A percentile compares a stretch with the other conserved stretches of the same genome.
phyloP scores from a whole-genome alignment of 2,329 filamentous ascomycete species.

The Cladosporium sp. region DNA sequence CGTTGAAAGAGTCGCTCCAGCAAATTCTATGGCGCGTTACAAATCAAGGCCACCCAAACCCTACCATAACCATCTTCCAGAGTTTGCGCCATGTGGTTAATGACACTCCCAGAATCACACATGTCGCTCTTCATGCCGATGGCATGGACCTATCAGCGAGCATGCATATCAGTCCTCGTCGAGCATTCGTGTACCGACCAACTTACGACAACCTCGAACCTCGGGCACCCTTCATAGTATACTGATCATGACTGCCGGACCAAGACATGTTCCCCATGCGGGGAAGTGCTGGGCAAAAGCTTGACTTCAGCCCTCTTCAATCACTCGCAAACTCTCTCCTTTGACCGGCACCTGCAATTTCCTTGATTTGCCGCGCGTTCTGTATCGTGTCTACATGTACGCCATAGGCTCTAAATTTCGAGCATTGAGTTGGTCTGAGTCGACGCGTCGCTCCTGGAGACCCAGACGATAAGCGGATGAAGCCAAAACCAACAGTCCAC shows the following conservation, averaged over 20 bases:
- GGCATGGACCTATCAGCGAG: background rate
- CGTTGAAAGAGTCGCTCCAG: background rate
- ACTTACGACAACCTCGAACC: background rate
- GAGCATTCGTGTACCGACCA: background rate
- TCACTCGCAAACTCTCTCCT: background rate
- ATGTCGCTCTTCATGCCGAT: background rate
- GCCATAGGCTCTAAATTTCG: background rate
- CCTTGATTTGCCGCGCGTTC: background rate
- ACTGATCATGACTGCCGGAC: background rate
- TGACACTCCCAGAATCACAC: background rate
- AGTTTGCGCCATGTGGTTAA: background rate
- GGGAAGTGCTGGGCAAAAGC: background rate
- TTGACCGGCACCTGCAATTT: background rate
- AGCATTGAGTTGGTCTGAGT: background rate
- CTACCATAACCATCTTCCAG: background rate
- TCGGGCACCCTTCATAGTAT: too few species aligned
- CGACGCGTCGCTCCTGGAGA: background rate
- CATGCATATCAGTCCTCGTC: background rate
- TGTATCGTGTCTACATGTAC: rapidly evolving
- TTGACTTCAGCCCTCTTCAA: background rate
- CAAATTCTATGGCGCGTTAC: background rate
- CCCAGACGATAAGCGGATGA: background rate
- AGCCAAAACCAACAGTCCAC: background rate
- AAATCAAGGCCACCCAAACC: background rate
- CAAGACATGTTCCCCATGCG: background rate